A percentile compares a stretch with the other conserved stretches of the same genome.
Evolutionary conservation across 176 grass and related monocot species (phyloP).

Genomic region (Metroxylon sagu): DNA sequence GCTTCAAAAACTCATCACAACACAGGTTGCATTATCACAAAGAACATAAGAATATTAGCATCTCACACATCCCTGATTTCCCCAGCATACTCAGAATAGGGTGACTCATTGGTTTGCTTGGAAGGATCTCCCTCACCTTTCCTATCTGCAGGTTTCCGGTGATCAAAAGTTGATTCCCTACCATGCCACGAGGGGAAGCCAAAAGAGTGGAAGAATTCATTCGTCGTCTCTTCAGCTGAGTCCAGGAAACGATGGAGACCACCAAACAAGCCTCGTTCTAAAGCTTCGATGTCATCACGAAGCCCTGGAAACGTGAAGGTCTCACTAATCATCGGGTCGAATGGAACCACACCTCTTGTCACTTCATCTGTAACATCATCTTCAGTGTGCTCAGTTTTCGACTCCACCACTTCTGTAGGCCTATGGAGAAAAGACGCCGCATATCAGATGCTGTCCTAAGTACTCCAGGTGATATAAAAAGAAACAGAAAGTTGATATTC

Average conservation of each 20-base stretch:
- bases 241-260: conserved; percentile 39
- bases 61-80: conserved; percentile 61
- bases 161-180: conserved; percentile 18
- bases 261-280: conserved; percentile 47
- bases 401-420: conserved; percentile 68
- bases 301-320: conserved; percentile 57
- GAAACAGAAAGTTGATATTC: no score
- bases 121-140: conserved; percentile 12
- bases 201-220: conserved; percentile 46
- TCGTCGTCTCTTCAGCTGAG: conserved; percentile 52
- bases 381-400: conserved; percentile 70
- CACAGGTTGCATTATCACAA: no score
- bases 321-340: conserved; percentile 15
- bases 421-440: conserved; percentile 18
- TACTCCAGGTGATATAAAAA: no score
- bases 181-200: conserved; percentile 6
- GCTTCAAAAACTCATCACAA: no score
- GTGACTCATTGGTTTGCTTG: conserved; percentile 19
- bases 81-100: conserved; percentile 46
- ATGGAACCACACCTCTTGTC: conserved; percentile 1
- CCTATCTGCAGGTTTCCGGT: conserved; percentile 19
- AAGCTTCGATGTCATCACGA: conserved; percentile 55
- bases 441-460: background rate
- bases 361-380: conserved; percentile 64
- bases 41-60: background rate